Evolutionary conservation across 805 yeast species (phyloP).

Genomic region (Peterozyma xylosa): DNA sequence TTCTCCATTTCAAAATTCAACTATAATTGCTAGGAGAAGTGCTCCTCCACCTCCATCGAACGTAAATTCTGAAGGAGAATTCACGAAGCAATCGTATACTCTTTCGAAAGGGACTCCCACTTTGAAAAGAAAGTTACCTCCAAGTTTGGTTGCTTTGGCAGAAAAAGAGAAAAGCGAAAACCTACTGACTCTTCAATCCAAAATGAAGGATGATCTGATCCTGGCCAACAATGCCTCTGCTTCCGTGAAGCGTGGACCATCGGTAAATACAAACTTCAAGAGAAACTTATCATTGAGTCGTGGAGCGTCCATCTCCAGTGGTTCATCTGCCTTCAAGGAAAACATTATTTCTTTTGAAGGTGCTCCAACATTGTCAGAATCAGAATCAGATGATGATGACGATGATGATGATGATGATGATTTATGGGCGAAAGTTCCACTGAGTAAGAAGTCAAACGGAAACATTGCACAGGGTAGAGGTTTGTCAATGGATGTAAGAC

Average conservation of each 20-base stretch:
- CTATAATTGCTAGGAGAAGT: constrained; percentile 60
- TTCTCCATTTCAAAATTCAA: constrained; percentile 57
- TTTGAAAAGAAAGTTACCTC: constrained; percentile 17
- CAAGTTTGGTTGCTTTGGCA: background rate
- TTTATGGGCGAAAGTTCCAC: constrained; percentile 49
- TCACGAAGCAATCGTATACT: constrained; percentile 32
- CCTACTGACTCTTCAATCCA: background rate
- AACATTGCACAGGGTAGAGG: background rate
- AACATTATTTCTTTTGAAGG: constrained; percentile 68
- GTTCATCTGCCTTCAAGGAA: constrained; percentile 40
- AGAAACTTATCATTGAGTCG: background rate
- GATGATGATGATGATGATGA: constrained; percentile 42
- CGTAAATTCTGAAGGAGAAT: constrained; percentile 9
- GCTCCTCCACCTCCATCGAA: constrained; percentile 63
- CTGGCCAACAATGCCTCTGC: background rate
- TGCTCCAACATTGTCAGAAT: constrained; percentile 45
- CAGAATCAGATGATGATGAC: constrained; percentile 20
- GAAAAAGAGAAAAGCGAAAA: constrained; percentile 3
- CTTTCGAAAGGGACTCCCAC: background rate
- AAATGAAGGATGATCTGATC: background rate
- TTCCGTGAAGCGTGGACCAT: too few relatives aligned
- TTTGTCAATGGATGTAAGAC: constrained; percentile 60
- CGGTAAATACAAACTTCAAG: background rate
- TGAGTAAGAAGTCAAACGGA: constrained; percentile 10
- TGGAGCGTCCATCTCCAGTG: background rate